Conservation (phyloP, 352 stramenopile genomes). For the Elongisporangium anandrum region DNA sequence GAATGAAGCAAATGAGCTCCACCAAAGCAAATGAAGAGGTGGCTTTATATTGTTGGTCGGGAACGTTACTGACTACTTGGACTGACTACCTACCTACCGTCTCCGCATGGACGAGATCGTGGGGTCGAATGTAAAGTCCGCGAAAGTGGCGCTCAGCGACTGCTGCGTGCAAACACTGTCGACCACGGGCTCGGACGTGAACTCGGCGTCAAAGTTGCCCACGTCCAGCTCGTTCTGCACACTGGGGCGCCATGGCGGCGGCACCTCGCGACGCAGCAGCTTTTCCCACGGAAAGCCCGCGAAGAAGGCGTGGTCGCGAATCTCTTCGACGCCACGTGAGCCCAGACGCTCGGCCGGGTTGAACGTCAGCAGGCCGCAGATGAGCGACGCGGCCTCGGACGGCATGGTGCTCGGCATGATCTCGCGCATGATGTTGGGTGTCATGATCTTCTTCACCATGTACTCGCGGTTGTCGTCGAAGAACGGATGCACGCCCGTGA, state of each 20-base stretch:
- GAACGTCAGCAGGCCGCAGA: constrained; percentile 72
- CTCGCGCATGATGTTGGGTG: constrained; percentile 41
- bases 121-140: constrained; percentile 76
- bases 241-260: constrained; percentile 54
- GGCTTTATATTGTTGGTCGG: neutral
- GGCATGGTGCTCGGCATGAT: constrained; percentile 74
- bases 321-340: constrained; percentile 46
- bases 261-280: constrained; percentile 54
- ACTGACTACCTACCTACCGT: constrained; percentile 5
- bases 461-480: constrained; percentile 80
- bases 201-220: constrained; percentile 74
- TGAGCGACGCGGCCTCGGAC: constrained; percentile 56
- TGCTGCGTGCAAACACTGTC: constrained; percentile 72
- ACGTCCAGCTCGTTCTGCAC: constrained; percentile 73
- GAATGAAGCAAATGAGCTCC: neutral
- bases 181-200: constrained; percentile 69
- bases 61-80: constrained; percentile 16
- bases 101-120: constrained; percentile 50
- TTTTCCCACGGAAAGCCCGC: constrained; percentile 74
- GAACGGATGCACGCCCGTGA: constrained; percentile 88
- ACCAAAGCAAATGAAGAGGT: neutral
- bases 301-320: constrained; percentile 88
- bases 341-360: constrained; percentile 67
- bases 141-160: constrained; percentile 60
- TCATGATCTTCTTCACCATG: constrained; percentile 89